phyloP scores from a whole-genome alignment of 495 filamentous ascomycete genomes.

The Podospora anserina region DNA sequence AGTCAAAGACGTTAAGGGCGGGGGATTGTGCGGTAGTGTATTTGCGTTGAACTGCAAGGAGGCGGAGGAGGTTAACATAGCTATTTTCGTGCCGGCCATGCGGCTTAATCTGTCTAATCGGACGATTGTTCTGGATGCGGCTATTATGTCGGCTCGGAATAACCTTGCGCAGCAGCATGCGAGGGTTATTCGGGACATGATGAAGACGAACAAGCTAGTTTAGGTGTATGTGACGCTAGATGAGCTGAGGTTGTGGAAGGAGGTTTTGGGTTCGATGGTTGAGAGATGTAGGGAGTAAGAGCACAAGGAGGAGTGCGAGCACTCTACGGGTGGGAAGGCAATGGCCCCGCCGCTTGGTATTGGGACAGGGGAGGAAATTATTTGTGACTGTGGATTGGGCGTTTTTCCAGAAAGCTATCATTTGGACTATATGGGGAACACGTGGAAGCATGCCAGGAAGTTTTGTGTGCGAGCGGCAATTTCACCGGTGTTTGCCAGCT shows the following conservation, averaged over 20 bases:
- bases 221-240: background rate
- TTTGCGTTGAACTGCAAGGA: background rate
- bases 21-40: background rate
- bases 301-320: background rate
- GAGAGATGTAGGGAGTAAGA: constrained; percentile 3
- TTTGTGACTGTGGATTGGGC: background rate
- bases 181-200: background rate
- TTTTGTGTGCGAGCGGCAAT: background rate
- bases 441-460: background rate
- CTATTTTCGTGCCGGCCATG: background rate
- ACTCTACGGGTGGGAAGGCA: background rate
- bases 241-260: constrained; percentile 3
- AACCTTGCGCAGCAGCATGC: background rate
- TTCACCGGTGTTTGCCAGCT: background rate
- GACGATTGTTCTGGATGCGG: background rate
- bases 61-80: background rate
- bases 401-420: background rate
- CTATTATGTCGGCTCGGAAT: background rate
- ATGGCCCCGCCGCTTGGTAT: background rate
- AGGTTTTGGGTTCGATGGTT: constrained; percentile 1
- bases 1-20: background rate
- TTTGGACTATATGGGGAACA: constrained; percentile 3
- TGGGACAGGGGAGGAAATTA: background rate
- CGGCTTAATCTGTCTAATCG: background rate
- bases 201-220: background rate